Conservation (phyloP, 169 alveolate genomes). For the Eimeria necatrix region DNA sequence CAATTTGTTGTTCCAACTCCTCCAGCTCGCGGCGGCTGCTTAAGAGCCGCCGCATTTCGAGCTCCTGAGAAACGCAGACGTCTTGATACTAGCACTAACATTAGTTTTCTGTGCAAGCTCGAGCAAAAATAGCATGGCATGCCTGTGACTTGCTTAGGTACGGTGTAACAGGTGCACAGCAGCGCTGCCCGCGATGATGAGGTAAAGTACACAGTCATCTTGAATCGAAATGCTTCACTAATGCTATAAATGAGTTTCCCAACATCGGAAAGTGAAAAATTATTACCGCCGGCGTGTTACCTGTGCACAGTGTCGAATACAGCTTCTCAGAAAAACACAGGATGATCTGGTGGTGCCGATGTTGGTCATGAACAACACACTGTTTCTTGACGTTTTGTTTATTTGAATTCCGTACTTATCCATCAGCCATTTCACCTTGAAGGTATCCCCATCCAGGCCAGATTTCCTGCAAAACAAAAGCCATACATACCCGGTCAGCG, state of each 20-base stretch:
- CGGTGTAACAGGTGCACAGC: too few species aligned
- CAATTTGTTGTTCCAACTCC: constrained; percentile 1
- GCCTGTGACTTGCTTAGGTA: too few species aligned
- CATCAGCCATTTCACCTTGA: constrained; percentile 86
- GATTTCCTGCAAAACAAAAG: not conserved
- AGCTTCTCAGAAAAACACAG: constrained; percentile 82
- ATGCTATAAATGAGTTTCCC: too few species aligned
- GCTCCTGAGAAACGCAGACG: not conserved
- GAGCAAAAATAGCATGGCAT: too few species aligned
- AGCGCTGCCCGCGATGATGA: too few species aligned
- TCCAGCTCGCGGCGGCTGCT: constrained; percentile 71
- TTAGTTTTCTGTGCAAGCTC: too few species aligned
- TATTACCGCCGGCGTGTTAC: not conserved
- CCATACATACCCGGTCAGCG: not conserved
- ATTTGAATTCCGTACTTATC: constrained; percentile 85
- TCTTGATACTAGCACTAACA: too few species aligned
- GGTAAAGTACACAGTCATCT: too few species aligned
- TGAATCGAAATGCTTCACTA: too few species aligned
- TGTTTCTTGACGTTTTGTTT: constrained; percentile 84
- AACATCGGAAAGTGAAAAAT: not conserved
- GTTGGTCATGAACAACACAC: constrained; percentile 84
- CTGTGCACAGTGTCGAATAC: constrained; percentile 79
- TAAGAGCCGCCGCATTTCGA: constrained; percentile 66
- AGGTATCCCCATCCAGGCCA: constrained; percentile 86
- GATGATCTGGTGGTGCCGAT: constrained; percentile 86